Evolutionary conservation across 2,329 filamentous ascomycete genomes (phyloP).

Genomic region (Albifimbria verrucaria): DNA sequence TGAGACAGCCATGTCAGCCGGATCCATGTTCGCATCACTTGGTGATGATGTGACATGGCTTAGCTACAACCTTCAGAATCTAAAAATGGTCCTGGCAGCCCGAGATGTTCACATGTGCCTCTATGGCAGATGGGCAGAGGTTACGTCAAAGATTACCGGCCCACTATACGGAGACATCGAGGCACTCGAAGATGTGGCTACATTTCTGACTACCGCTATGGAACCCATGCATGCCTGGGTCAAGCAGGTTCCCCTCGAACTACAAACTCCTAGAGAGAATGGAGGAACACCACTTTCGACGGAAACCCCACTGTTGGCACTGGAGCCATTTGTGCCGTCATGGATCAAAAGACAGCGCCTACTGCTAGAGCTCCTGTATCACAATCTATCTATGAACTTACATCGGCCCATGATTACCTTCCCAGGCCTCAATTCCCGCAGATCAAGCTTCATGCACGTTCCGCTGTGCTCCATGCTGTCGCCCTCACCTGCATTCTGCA

Average conservation of each 20-base stretch:
- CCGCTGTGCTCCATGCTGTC: too few species aligned
- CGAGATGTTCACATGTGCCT: slow-evolving; percentile 25
- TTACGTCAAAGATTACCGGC: neutral
- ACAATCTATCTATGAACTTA: slow-evolving; percentile 32
- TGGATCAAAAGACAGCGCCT: slow-evolving; percentile 38
- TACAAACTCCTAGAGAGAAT: slow-evolving; percentile 30
- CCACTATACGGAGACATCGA: slow-evolving; percentile 14
- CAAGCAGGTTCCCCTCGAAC: slow-evolving; percentile 27
- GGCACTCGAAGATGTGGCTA: slow-evolving; percentile 13
- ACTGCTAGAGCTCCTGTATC: slow-evolving; percentile 37
- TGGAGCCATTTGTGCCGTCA: slow-evolving; percentile 27
- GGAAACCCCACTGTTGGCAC: slow-evolving; percentile 21
- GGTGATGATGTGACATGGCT: slow-evolving; percentile 17
- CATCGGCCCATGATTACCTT: slow-evolving; percentile 38
- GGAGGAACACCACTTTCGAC: slow-evolving; percentile 30
- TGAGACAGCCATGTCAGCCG: slow-evolving; percentile 10
- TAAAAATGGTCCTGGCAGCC: slow-evolving; percentile 11
- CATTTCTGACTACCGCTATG: slow-evolving; percentile 16
- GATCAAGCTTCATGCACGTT: too few species aligned
- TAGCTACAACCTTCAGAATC: slow-evolving; percentile 10
- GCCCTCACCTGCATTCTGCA: too few species aligned
- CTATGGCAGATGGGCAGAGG: slow-evolving; percentile 16
- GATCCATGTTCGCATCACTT: slow-evolving; percentile 10
- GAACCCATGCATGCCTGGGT: slow-evolving; percentile 25
- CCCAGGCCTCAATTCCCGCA: too few species aligned